These are phyloP conservation scores for Aspergillus nomiae DNA, from an alignment of 2,329 filamentous ascomycete genomes.

Conservation along the genomic window DNA sequence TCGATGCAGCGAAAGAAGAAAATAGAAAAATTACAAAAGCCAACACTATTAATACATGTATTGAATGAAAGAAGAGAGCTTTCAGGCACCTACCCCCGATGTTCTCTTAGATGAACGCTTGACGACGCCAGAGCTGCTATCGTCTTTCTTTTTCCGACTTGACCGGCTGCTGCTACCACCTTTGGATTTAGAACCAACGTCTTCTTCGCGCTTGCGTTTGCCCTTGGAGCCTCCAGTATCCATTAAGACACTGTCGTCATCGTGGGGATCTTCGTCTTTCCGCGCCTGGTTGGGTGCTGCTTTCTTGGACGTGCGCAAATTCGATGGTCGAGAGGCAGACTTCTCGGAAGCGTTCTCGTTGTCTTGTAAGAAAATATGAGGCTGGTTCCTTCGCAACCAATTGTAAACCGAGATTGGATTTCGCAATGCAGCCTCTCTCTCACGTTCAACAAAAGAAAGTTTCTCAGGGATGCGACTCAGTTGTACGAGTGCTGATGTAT, in stretches of 20 bases:
- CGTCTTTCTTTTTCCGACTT: conserved; percentile 44
- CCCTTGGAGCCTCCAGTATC: conserved; percentile 41
- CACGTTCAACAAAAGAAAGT: conserved; percentile 52
- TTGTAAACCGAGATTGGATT: conserved; percentile 95
- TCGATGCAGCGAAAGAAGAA: neutral
- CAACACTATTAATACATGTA: conserved; percentile 16
- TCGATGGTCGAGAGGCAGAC: conserved; percentile 41
- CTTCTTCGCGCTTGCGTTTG: conserved; percentile 52
- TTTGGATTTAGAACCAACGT: conserved; percentile 50
- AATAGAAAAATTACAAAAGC: neutral
- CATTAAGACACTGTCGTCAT: conserved; percentile 45
- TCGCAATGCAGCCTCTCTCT: conserved; percentile 60
- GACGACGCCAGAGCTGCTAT: conserved; percentile 32
- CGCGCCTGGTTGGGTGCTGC: conserved; percentile 38
- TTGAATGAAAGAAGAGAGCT: neutral
- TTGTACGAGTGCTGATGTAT: conserved; percentile 54
- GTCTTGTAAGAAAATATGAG: conserved; percentile 82
- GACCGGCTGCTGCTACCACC: conserved; percentile 42
- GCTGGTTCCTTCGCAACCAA: conserved; percentile 85
- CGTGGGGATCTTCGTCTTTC: conserved; percentile 45
- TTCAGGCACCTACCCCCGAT: conserved; percentile 27
- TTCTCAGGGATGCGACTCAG: conserved; percentile 43
- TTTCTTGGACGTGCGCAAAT: conserved; percentile 45
- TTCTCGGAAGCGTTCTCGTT: conserved; percentile 56
- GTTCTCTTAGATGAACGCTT: conserved; percentile 37